Conservation (phyloP, 352 stramenopile species). For the Globisporangium cederbergense region DNA sequence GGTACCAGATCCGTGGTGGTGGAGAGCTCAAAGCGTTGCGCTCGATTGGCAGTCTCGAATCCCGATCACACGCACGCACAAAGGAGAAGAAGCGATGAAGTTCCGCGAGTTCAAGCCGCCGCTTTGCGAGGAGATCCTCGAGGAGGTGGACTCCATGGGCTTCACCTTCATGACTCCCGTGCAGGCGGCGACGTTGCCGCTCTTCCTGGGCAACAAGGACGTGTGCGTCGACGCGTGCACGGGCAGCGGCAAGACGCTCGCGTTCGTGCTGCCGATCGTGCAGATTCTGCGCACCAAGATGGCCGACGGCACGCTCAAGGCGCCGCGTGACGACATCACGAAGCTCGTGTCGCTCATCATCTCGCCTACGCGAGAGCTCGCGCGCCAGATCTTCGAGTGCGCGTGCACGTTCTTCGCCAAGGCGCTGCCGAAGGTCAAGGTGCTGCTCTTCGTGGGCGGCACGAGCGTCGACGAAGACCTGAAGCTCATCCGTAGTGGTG, state of each 20-base stretch:
- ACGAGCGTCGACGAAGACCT: conserved; percentile 87
- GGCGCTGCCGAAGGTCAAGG: conserved; percentile 60
- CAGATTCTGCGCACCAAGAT: conserved; percentile 85
- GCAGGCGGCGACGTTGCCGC: conserved; percentile 88
- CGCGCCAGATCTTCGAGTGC: conserved; percentile 81
- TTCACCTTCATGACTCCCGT: conserved; percentile 92
- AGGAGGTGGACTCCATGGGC: conserved; percentile 66
- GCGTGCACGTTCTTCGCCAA: conserved; percentile 57
- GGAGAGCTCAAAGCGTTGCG: conserved; percentile 7
- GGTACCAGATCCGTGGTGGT: background rate
- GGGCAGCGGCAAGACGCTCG: conserved; percentile 93
- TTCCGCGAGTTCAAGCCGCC: conserved; percentile 82
- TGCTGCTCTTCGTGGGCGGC: conserved; percentile 89
- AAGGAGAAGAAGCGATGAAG: conserved; percentile 36
- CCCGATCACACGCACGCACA: background rate
- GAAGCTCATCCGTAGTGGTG: conserved; percentile 47
- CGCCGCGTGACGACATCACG: conserved; percentile 49
- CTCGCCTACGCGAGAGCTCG: conserved; percentile 88
- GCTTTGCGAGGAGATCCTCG: conserved; percentile 71
- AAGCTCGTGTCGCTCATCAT: conserved; percentile 85
- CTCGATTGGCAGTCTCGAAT: background rate
- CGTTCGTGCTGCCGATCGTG: conserved; percentile 93
- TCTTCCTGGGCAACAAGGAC: conserved; percentile 93
- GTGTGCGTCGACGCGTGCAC: conserved; percentile 94
- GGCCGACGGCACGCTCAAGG: conserved; percentile 51